These are phyloP conservation scores for Aspergillus persii DNA, from an alignment of 2,329 filamentous ascomycete species.

Conservation along the genomic window DNA sequence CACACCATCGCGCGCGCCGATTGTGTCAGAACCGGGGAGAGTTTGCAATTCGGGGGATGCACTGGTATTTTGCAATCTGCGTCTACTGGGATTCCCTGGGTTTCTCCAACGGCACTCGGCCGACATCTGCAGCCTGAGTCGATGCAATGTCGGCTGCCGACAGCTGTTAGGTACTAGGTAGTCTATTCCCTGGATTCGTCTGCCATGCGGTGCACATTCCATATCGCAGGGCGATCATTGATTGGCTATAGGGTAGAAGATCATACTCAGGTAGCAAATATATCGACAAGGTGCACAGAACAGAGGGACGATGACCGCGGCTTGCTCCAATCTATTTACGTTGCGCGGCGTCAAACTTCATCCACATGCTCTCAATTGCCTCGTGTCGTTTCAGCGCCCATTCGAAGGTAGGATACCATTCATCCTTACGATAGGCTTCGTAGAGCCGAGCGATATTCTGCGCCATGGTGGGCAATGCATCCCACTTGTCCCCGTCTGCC, in stretches of 20 bases:
- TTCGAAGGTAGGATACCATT: conserved; percentile 43
- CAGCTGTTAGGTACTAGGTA: neutral
- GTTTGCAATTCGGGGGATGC: neutral
- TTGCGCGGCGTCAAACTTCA: conserved; percentile 1
- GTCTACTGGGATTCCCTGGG: neutral
- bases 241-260: neutral
- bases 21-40: conserved; percentile 14
- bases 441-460: conserved; percentile 57
- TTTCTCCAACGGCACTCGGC: neutral
- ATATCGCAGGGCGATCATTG: neutral
- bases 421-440: conserved; percentile 51
- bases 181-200: neutral
- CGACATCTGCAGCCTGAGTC: neutral
- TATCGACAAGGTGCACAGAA: neutral
- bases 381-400: conserved; percentile 49
- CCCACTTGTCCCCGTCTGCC: conserved; percentile 48
- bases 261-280: neutral
- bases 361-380: conserved; percentile 42
- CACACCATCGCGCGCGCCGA: conserved; percentile 21
- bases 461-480: conserved; percentile 44
- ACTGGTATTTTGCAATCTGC: neutral
- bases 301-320: neutral
- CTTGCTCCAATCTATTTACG: neutral
- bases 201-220: neutral
- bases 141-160: neutral